These are phyloP conservation scores for Globisporangium emineosum DNA, from an alignment of 352 stramenopile genomes.

Conservation along the genomic window DNA sequence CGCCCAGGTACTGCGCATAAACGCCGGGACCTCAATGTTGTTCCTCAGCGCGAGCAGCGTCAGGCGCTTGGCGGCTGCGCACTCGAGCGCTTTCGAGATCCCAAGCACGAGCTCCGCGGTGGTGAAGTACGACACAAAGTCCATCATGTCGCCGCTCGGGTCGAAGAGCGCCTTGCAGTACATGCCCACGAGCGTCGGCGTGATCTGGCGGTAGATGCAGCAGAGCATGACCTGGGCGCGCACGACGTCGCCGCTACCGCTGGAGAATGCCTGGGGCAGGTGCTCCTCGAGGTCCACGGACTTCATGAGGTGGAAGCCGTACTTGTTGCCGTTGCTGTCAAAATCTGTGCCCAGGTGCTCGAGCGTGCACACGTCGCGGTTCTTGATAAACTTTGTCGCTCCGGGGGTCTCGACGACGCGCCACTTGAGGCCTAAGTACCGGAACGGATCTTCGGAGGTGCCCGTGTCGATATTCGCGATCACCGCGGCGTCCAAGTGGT, in stretches of 20 bases:
- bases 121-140: slow-evolving; percentile 14
- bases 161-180: slow-evolving; percentile 18
- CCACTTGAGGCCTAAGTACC: slow-evolving; percentile 54
- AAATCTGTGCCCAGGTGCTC: slow-evolving; percentile 38
- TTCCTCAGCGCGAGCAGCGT: slow-evolving; percentile 12
- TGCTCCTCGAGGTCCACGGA: slow-evolving; percentile 7
- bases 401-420: slow-evolving; percentile 23
- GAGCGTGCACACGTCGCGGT: slow-evolving; percentile 46
- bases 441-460: slow-evolving; percentile 37
- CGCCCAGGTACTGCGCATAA: not conserved
- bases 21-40: not conserved
- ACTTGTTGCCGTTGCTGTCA: slow-evolving; percentile 32
- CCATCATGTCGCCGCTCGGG: slow-evolving; percentile 9
- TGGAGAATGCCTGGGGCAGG: too few relatives aligned
- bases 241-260: slow-evolving; percentile 5
- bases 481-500: slow-evolving; percentile 36
- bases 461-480: slow-evolving; percentile 36
- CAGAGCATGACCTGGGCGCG: slow-evolving; percentile 15
- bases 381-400: slow-evolving; percentile 29
- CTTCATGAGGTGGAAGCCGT: slow-evolving; percentile 26
- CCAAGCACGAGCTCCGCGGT: slow-evolving; percentile 12
- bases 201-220: slow-evolving; percentile 16
- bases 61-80: slow-evolving; percentile 15
- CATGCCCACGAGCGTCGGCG: slow-evolving; percentile 4
- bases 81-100: slow-evolving; percentile 19